Evolutionary conservation across 208 protist species (phyloP).

Genomic region (Crithidia thermophila): DNA sequence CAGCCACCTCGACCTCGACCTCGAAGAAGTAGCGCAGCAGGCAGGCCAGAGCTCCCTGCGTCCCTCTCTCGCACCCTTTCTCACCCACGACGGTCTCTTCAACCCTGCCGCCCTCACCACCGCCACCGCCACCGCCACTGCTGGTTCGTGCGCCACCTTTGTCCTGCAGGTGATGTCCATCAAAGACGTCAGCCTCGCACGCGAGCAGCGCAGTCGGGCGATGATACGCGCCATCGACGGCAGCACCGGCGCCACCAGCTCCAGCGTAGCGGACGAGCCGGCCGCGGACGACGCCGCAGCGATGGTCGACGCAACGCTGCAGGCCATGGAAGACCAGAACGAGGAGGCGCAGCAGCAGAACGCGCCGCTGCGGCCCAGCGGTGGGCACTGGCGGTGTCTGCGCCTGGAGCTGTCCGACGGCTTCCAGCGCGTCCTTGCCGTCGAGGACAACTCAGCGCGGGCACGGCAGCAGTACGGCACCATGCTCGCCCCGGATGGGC

Average conservation of each 20-base stretch:
- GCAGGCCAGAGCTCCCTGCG: conserved; percentile 14
- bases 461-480: conserved; percentile 20
- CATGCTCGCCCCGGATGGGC: conserved; percentile 38
- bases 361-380: conserved; percentile 35
- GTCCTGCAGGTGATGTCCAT: conserved; percentile 66
- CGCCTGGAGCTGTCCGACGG: conserved; percentile 63
- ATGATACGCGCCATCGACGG: conserved; percentile 24
- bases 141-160: conserved; percentile 9
- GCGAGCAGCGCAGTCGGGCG: conserved; percentile 50
- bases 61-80: conserved; percentile 24
- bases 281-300: conserved; percentile 21
- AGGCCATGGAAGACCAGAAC: conserved; percentile 39
- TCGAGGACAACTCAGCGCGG: conserved; percentile 41
- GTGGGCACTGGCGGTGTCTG: conserved; percentile 49
- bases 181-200: conserved; percentile 59
- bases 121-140: not conserved
- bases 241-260: not conserved
- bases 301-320: conserved; percentile 37
- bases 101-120: not conserved
- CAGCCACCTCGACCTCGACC: conserved; percentile 48
- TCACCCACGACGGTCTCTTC: conserved; percentile 14
- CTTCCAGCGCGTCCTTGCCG: conserved; percentile 64
- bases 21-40: conserved; percentile 45
- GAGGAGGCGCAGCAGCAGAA: conserved; percentile 34
- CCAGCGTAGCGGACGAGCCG: not conserved